phyloP scores from a whole-genome alignment of 2,329 filamentous ascomycete genomes.

The Coleophoma eucalyptorum region DNA sequence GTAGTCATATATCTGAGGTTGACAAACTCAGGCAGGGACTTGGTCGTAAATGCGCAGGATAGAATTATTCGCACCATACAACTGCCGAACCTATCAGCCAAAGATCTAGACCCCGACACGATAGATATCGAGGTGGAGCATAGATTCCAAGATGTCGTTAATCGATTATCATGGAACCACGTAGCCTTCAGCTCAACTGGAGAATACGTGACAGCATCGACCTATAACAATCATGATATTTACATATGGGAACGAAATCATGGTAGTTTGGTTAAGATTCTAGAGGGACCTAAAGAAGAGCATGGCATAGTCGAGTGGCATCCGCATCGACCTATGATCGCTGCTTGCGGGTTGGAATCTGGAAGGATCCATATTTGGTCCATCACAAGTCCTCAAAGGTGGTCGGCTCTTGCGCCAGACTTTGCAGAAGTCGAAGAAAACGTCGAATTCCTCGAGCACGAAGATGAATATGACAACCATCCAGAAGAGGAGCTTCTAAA shows the following conservation, averaged over 20 bases:
- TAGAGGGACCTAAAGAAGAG: slow-evolving; percentile 95
- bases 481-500: slow-evolving; percentile 93
- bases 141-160: slow-evolving; percentile 97
- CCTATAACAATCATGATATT: slow-evolving; percentile 97
- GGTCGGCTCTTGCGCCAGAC: slow-evolving; percentile 94
- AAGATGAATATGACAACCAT: slow-evolving; percentile 98
- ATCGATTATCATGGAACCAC: slow-evolving; percentile 93
- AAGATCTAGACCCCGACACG: slow-evolving; percentile 75
- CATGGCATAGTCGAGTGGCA: slow-evolving; percentile 98
- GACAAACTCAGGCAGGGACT: slow-evolving; percentile 77
- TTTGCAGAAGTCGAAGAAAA: slow-evolving; percentile 98
- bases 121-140: slow-evolving; percentile 91
- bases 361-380: slow-evolving; percentile 96
- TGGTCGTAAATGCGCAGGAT: slow-evolving; percentile 91
- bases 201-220: slow-evolving; percentile 94
- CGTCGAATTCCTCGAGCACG: slow-evolving; percentile 89
- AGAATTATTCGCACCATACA: slow-evolving; percentile 91
- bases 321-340: slow-evolving; percentile 79
- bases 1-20: slow-evolving; percentile 86
- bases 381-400: slow-evolving; percentile 90
- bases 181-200: slow-evolving; percentile 91
- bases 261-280: slow-evolving; percentile 91
- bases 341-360: slow-evolving; percentile 87
- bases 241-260: slow-evolving; percentile 97
- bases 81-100: slow-evolving; percentile 70